Conservation (phyloP, 1,284 basidiomycete genomes). For the Trichosporon faecale region DNA sequence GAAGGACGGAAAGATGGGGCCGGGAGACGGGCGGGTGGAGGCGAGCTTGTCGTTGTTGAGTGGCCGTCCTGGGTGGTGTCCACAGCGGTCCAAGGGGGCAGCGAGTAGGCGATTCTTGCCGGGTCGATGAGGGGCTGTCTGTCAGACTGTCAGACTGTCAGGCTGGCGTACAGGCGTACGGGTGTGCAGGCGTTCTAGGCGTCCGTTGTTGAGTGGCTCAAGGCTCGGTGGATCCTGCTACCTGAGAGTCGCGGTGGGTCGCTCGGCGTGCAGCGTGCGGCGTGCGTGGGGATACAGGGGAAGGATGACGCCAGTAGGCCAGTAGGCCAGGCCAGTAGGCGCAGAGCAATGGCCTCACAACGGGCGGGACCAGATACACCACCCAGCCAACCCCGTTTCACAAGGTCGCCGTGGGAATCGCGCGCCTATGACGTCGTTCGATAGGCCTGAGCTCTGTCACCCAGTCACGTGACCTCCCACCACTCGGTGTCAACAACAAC, state of each 20-base stretch:
- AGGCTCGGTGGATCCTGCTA: not conserved
- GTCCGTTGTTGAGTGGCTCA: not conserved
- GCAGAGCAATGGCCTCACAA: not conserved
- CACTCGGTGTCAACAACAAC: not conserved
- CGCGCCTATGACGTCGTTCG: not conserved
- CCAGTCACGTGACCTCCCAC: not conserved
- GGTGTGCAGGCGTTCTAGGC: too few species aligned
- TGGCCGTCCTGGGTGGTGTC: not conserved
- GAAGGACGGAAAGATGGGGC: not conserved
- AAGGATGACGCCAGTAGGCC: not conserved
- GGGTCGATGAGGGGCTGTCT: not conserved
- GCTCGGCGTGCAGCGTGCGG: not conserved
- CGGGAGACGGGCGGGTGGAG: not conserved
- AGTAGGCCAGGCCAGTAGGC: too few species aligned
- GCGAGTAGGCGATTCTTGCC: not conserved
- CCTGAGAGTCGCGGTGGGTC: not conserved
- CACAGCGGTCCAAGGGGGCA: too few species aligned
- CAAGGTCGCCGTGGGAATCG: not conserved
- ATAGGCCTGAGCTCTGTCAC: not conserved
- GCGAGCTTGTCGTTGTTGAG: not conserved
- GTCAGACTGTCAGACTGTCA: not conserved
- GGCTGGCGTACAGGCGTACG: not conserved
- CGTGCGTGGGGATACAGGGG: not conserved
- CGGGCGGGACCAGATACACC: not conserved
- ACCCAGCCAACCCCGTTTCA: not conserved